Base-by-base conservation (phyloP, 2,329 filamentous ascomycete genomes). In the Alternaria rosae region DNA sequence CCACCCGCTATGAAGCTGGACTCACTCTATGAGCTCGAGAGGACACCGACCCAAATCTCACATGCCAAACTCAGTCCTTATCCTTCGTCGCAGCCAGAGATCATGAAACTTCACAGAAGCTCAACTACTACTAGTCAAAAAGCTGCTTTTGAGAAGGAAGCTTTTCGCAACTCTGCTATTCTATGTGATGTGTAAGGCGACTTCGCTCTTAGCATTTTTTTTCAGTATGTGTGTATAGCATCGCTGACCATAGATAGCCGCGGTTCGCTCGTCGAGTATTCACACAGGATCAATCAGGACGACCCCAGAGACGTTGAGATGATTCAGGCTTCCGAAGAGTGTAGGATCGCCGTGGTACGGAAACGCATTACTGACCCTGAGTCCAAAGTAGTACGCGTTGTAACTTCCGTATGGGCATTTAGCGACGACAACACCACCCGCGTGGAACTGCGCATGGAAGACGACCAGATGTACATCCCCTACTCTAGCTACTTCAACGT, bases 321-420 rank as follows among this genome's bases (percentile, higher is more conserved):
- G 78, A 71, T 78, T 0, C 66, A 71, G 52, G 79, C 76, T 3
- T 79, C 77, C 41, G 68, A 75, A 6, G 72, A 78, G 6, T 82
- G 77, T 32, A 79, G 82, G 0, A 78, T 84, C 21, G 75, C 71
- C 15, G 76, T 84, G 0, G 79, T 84, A 9, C 77, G 81, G 2
- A 82, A 82, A 70, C 76, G 80, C 20, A 78, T 82, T 35, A 74
- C 78, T 7, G 67, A 74, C 7, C 64, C 76, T 2, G 72, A 79
- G 20, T 77, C 75, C 13, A 75, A 72, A 17, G 20, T 52, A 6
- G 75, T 78, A 3, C 76, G 73, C 43, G 74, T 82, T 26, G 76
- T 78, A 17, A 82, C 82, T 1, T 82, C 80, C 3, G 79, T 84
- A 15, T 84, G 82, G 82, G 76, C 76, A 0, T 70, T 84, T 6